Percentiles rank a stretch among this genome's conserved stretches.
These are phyloP conservation scores for Orbilia javanica DNA, from an alignment of 2,329 filamentous ascomycete species.

Conservation along the genomic window DNA sequence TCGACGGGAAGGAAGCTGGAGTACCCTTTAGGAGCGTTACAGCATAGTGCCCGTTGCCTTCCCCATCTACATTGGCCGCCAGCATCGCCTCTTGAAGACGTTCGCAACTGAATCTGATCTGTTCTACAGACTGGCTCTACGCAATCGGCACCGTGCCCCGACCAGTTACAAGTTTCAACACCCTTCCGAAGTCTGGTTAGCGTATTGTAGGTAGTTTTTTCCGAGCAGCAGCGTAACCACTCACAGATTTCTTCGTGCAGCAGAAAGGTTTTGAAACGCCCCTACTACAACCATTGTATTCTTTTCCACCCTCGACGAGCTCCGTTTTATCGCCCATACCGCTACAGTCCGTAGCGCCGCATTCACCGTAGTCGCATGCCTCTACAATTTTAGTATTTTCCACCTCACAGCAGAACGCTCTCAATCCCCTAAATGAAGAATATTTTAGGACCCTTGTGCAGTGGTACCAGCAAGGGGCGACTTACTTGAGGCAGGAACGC, in stretches of 20 bases:
- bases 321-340: conserved; percentile 42
- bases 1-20: conserved; percentile 65
- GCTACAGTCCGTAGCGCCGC: conserved; percentile 40
- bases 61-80: conserved; percentile 60
- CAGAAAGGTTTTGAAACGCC: conserved; percentile 48
- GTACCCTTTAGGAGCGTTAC: conserved; percentile 62
- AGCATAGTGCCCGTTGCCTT: conserved; percentile 64
- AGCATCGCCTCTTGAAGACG: conserved; percentile 62
- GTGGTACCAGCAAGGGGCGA: not conserved
- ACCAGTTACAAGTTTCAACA: conserved; percentile 64
- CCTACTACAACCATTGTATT: conserved; percentile 36
- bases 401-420: conserved; percentile 48
- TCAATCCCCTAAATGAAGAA: conserved; percentile 28
- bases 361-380: conserved; percentile 39
- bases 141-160: conserved; percentile 64
- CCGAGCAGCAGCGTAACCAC: conserved; percentile 7
- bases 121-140: conserved; percentile 64
- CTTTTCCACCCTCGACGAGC: conserved; percentile 41
- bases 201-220: conserved; percentile 4
- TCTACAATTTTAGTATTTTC: conserved; percentile 42
- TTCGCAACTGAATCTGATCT: conserved; percentile 62
- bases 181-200: conserved; percentile 36
- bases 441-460: conserved; percentile 28
- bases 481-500: conserved; percentile 60
- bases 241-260: conserved; percentile 49